These are phyloP conservation scores for Meripilus lineatus DNA, from an alignment of 1,284 basidiomycete species.

Conservation along the genomic window DNA sequence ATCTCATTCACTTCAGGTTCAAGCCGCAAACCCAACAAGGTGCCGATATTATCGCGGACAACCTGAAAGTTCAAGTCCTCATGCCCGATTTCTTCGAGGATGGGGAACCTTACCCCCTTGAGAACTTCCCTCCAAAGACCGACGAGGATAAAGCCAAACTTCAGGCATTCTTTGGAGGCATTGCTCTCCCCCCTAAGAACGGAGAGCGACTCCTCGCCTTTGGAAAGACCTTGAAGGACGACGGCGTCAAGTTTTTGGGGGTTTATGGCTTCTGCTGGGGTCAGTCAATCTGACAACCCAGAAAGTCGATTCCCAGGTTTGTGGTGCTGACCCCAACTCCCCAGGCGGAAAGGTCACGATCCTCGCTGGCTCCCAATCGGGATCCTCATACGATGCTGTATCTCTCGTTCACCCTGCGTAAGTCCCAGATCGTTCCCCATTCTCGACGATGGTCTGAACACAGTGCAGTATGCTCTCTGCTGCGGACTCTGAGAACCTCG, in stretches of 20 bases:
- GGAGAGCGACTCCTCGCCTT: slow-evolving; percentile 44
- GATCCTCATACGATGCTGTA: slow-evolving; percentile 43
- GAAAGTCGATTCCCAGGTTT: too few species aligned
- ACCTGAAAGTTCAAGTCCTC: slow-evolving; percentile 47
- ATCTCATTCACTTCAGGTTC: slow-evolving; percentile 29
- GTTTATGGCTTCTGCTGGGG: slow-evolving; percentile 62
- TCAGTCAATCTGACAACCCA: slow-evolving; percentile 24
- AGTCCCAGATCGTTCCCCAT: slow-evolving; percentile 14
- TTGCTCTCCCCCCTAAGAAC: slow-evolving; percentile 40
- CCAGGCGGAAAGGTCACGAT: slow-evolving; percentile 52
- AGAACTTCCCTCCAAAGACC: slow-evolving; percentile 48
- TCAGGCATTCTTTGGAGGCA: slow-evolving; percentile 50
- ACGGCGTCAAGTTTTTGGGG: slow-evolving; percentile 44
- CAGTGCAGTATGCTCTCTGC: slow-evolving; percentile 48
- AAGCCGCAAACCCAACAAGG: slow-evolving; percentile 59
- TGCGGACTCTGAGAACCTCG: slow-evolving; percentile 45
- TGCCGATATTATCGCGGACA: slow-evolving; percentile 54
- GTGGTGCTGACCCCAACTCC: too few species aligned
- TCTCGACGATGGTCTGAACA: background rate
- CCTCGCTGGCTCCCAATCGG: slow-evolving; percentile 27
- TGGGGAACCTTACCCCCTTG: slow-evolving; percentile 42
- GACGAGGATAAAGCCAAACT: slow-evolving; percentile 45
- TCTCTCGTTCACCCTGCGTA: slow-evolving; percentile 55
- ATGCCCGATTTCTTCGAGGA: slow-evolving; percentile 68
- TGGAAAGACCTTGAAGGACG: slow-evolving; percentile 38